Base-by-base conservation (phyloP, 352 stramenopile genomes). In the Thalassiosira delicatula region DNA sequence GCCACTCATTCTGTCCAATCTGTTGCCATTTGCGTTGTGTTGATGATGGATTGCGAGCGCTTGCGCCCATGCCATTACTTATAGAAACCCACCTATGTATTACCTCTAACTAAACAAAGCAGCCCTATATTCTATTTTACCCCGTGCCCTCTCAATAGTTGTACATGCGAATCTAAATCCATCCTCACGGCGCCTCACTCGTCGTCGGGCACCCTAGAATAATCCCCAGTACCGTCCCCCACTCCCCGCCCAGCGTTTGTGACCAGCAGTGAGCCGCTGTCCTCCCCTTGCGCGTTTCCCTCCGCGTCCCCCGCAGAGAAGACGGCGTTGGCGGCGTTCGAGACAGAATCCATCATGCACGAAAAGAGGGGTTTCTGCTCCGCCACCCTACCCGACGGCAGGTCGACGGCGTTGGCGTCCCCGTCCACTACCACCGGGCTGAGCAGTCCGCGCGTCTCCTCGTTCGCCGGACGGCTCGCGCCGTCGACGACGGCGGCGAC, bases 301-400 rank as follows among this genome's bases (percentile, higher is more conserved):
- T 62, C 67, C 29, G n/a, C n/a, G n/a, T n/a, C n/a, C n/a, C 69
- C 49, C 49, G 62, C 76, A 29, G 70, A 66, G 33, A 77, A 85
- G 14, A 85, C 68, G 51, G 72, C 60, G 0, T 61, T 80, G 14
- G 80, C 77, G 5, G 85, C 84, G 19, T 56, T 83, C 0, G 70
- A 81, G 1, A 93, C 79, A 11, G 74, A 86, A 84, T 93, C 87
- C 27, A 85, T 79, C 2, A 93, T 80, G 57, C 89, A 93, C 17
- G 83, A 79, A 84, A 93, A 91, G 27, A 93, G 73, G 19, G 79
- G 80, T 70, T 92, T 75, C 33, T 63, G 69, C 75, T 91, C 67
- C 12, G 85, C 83, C 23, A 90, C 74, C 37, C 83, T 70, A 51
- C 80, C 85, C 0, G 71, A 21, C 9, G 70, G 79, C 27, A 81